Evolutionary conservation across 1,139 yeast species (phyloP), one percentile per base, ranked within the genome.

Genomic region (Lodderomyces jiufengensis): DNA sequence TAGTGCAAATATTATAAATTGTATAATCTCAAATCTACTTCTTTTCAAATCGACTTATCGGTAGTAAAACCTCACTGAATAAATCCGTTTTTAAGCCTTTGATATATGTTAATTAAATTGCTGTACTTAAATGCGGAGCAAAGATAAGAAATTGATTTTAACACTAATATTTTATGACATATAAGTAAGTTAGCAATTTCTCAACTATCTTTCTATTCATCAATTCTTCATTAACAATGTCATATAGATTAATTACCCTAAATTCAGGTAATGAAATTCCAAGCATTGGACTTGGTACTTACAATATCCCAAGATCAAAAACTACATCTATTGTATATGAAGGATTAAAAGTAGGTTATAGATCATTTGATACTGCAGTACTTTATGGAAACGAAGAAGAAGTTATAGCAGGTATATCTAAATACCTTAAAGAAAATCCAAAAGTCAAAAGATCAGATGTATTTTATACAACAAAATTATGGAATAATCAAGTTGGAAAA

Each of bases 281-380:
- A 3, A 48, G 61, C n/a, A 46, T 66, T 23, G 73, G 69, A 2
- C 49, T 66, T 27, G 73, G 73, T 3, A 53, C 59, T 33, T 65
- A 63, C 40, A 52, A 59, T 27, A 48, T 64, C 20, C 60, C 67
- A 6, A 27, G 29, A 7, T 32, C 46, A 2, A 46, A 47, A 20
- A 59, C 66, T 2, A 39, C 50, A 31, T 48, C 57, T 2, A 59
- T 74, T 7, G 74, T 73, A 3, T 66, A 66, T 44, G 63, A 66
- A 27, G 80, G 79, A 1, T 61, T 72, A 35, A 54, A 65, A 37
- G 57, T 51, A 9, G 84, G 84, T 0, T 78, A 75, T 52, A 59
- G 68, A 29, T 78, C 74, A 50, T 70, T 80, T 42, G 86, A 80
- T 51, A 73, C 82, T 11, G 87, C 86, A 3, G 68, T 63, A 3